Evolutionary conservation across 495 filamentous ascomycete species (phyloP), one percentile per base, ranked within the genome.

Genomic region (Aspergillus avenaceus): DNA sequence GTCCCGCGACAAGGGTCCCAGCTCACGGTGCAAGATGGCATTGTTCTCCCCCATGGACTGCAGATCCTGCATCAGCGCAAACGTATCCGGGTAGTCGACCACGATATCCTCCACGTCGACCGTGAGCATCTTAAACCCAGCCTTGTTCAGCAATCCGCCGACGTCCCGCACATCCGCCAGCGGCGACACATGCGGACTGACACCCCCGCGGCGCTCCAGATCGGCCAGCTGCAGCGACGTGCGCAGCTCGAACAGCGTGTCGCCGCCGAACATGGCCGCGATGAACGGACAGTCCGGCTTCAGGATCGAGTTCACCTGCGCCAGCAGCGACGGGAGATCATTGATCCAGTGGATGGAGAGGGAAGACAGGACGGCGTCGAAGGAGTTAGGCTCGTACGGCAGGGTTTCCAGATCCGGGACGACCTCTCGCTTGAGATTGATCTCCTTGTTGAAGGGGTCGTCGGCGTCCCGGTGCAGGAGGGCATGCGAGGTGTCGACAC

Each of bases 81-180:
- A 96, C 0, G 81, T 85, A 70, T 91, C 81, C n/a, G 95, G 95
- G 62, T 88, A 99, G 63, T 95, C 90, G 9, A 99, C 88, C 26
- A 97, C 78, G 41, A 99, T 91, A 64, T 99, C 95, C 68, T 97
- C 95, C 18, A 97, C 87, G 59, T 99, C 95, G 0, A 99, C 89
- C 11, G 95, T 99, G 51, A 97, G 73, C 79, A 99, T 84, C 72
- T 88, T 91, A 71, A 97, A 97, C 24, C 93, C 91, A 1, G 92
- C 90, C 50, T 82, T 82, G 55, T 85, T 85, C 53, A 99, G 64
- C 50, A 99, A 71, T 3, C 90, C 91, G 4, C 92, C 95, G 1
- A 97, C 81, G 66, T 99, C 95, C 8, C 87, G 76, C 12, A 95
- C 89, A 67, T 99, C 92, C 1, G 93, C 93, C 26, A 99, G 63